Base-by-base conservation (phyloP, 2,329 filamentous ascomycete species). In the Exophiala viscosa region DNA sequence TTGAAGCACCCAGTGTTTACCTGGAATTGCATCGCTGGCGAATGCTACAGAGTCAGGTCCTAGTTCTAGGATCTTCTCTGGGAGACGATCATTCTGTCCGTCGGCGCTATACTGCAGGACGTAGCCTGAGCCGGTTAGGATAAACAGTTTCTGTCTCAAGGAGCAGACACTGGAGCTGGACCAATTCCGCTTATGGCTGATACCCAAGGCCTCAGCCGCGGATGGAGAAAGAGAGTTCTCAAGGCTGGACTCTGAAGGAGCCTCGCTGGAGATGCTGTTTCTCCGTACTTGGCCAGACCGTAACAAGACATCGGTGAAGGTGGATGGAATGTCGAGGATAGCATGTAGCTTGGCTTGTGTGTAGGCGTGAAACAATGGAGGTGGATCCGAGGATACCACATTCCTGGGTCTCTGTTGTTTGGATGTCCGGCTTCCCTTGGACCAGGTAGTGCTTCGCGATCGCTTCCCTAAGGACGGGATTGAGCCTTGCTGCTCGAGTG, bases 331-430 rank as follows among this genome's bases (percentile, higher is more conserved):
- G 20, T 84, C 80, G 2, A 95, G 74, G 13, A 80, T 83, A 9
- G 82, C 84, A 67, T 93, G 82, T 64, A 87, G 90, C 60, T 89
- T 79, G 2, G 89, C 84, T 69, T 95, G 90, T 0, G 88, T 86
- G 66, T 90, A 95, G 10, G 88, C 90, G 67, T 95, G 87, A 67
- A 91, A 95, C 10, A 96, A 73, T 1, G 90, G 88, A 5, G 89
- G 88, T 13, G 85, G 80, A 50, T 82, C 79, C 84, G 84, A 88
- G 10, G 62, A 64, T 52, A 62, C 40, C 17, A 50, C 14, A 60
- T 60, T 50, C 40, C 45, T 20, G 15, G 50, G 18, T 28, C 36
- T 13, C 17, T 32, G 38, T 14, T 48, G 46, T 42, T 48, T 48
- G 5, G 20, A 14, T 32, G 15, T 39, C 8, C 48, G 54, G 20